Conservation (phyloP, 441 rosid genomes). For the Erysimum pusillum region DNA sequence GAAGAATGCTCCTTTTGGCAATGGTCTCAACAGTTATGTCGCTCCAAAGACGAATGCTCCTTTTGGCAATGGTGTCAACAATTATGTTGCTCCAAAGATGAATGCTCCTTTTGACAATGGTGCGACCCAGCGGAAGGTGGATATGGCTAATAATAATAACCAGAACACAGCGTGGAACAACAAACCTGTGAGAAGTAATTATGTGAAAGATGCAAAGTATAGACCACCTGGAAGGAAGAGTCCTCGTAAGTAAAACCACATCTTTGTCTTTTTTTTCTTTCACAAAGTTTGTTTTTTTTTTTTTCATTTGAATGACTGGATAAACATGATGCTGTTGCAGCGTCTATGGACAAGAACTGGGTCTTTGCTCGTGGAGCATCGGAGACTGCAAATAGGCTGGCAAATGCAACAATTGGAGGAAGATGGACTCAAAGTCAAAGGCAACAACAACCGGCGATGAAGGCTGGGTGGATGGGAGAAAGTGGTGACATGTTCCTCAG, state of each 20-base stretch:
- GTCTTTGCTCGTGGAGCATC: constrained; percentile 51
- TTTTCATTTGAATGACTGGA: background rate
- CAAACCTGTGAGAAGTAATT: constrained; percentile 51
- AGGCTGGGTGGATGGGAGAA: constrained; percentile 76
- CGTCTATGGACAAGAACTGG: constrained; percentile 54
- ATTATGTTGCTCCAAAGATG: constrained; percentile 54
- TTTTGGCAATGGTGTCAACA: constrained; percentile 54
- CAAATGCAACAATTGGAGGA: constrained; percentile 57
- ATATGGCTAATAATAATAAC: no score
- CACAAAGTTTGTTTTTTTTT: background rate
- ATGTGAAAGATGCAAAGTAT: constrained; percentile 64
- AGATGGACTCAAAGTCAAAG: constrained; percentile 26
- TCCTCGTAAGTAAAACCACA: constrained; percentile 64
- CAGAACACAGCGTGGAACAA: constrained; percentile 66
- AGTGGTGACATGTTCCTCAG: constrained; percentile 64
- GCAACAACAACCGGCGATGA: constrained; percentile 67
- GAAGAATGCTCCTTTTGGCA: constrained; percentile 53
- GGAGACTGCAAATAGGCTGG: constrained; percentile 59
- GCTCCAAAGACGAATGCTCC: constrained; percentile 57
- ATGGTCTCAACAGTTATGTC: constrained; percentile 48
- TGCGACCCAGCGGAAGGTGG: constrained; percentile 67
- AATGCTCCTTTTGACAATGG: constrained; percentile 59
- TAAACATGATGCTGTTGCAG: constrained; percentile 40
- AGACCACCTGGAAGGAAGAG: constrained; percentile 79
- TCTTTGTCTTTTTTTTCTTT: background rate